Evolutionary conservation across 345 rosid species (phyloP).

Genomic region (Syzygium grande): DNA sequence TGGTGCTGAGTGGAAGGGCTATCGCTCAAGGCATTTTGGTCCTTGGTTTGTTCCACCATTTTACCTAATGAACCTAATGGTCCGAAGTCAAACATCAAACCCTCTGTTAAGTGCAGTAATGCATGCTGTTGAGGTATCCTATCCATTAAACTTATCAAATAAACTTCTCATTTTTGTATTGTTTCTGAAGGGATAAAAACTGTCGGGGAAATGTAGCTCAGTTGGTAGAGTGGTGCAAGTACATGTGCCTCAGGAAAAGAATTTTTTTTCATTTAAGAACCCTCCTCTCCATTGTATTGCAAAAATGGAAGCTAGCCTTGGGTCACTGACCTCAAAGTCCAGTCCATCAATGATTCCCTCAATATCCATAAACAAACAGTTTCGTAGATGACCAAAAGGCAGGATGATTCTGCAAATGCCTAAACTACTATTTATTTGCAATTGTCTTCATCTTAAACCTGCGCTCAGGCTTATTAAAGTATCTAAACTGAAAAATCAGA

Average conservation of each 20-base stretch:
- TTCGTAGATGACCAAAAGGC: neutral
- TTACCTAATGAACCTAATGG: neutral
- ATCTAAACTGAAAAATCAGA: neutral
- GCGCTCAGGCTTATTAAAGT: neutral
- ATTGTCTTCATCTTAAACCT: neutral
- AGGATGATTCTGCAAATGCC: neutral
- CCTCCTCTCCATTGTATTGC: neutral
- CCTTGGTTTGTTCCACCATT: neutral
- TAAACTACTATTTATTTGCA: neutral
- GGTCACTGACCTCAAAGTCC: neutral
- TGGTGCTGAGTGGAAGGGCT: neutral
- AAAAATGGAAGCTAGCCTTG: neutral
- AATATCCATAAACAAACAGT: neutral
- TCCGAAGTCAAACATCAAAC: neutral
- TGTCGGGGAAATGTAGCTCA: neutral
- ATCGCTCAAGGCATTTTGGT: neutral
- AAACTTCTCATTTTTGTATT: neutral
- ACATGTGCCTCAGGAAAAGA: neutral
- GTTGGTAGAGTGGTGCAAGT: neutral
- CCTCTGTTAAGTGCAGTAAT: neutral
- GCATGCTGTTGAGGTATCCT: neutral
- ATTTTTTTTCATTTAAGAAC: neutral
- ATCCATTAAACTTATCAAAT: neutral
- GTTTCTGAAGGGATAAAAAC: neutral
- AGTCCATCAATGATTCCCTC: neutral